Conservation (phyloP, 2,329 filamentous ascomycete species). For the Epichloe coenophiala region DNA sequence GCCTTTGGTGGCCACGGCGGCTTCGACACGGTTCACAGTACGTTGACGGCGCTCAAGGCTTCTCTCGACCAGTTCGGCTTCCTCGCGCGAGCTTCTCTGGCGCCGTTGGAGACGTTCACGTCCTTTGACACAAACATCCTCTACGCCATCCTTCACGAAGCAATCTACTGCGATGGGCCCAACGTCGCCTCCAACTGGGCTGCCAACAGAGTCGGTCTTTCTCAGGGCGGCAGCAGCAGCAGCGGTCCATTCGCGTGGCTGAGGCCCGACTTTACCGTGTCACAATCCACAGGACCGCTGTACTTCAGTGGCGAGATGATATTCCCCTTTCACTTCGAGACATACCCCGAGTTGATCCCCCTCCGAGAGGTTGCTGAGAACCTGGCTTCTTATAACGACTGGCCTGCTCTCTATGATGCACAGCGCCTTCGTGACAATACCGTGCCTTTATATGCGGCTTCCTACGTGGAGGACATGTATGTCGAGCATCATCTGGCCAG, state of each 20-base stretch:
- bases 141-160: constrained; percentile 78
- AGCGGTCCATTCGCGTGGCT: constrained; percentile 37
- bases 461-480: constrained; percentile 83
- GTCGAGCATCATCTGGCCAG: constrained; percentile 65
- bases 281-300: constrained; percentile 31
- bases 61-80: constrained; percentile 69
- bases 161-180: constrained; percentile 66
- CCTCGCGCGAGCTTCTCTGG: constrained; percentile 58
- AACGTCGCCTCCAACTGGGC: constrained; percentile 59
- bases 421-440: constrained; percentile 60
- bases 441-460: constrained; percentile 76
- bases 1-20: constrained; percentile 69
- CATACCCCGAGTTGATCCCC: constrained; percentile 60
- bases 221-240: constrained; percentile 16
- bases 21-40: constrained; percentile 58
- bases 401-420: constrained; percentile 66
- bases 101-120: constrained; percentile 51
- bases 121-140: constrained; percentile 66
- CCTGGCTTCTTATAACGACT: constrained; percentile 54
- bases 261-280: constrained; percentile 17
- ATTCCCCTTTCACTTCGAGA: constrained; percentile 72
- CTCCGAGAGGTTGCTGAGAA: constrained; percentile 56
- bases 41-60: constrained; percentile 54
- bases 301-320: constrained; percentile 92
- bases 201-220: constrained; percentile 47